Base-by-base conservation (phyloP, 768 basidiomycete species). In the Chlorophyllum brunneum region DNA sequence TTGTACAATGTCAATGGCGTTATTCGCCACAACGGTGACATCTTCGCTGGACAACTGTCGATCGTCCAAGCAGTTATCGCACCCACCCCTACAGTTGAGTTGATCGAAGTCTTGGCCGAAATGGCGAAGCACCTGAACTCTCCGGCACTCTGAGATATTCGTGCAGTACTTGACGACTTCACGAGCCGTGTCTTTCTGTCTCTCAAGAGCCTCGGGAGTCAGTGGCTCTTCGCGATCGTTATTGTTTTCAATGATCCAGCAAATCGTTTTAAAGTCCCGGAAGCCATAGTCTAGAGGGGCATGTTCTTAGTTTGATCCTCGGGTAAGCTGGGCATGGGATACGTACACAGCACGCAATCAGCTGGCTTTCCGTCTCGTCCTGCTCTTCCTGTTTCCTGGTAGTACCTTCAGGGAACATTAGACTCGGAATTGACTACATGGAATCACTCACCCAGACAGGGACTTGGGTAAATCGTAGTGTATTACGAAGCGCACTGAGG, bases 371-470 rank as follows among this genome's bases (percentile, higher is more conserved):
- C 92, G 62, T 99, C 97, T 54, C 97, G 81, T 4, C 97, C 97
- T 15, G 95, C 97, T 51, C 97, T 83, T 5, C 97, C 97, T 0
- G 95, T 98, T 70, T 99, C 97, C 71, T 98, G 93, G 61, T 93
- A 94, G 62, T 90, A 90, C 1, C 88, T 90, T 26, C 8, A 43
- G 51, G 41, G 4, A 51, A 31, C 37, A 60, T 52, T 47, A 54
- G 31, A 50, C 37, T 42, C 16, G 40, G 18, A 45, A n/a, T 13
- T 5, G 22, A n/a, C 9, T 36, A 11, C 2, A 39, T 38, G 16
- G 40, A 15, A 56, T 29, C 7, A 63, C 76, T 52, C 74, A 95
- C 80, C 88, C 90, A 54, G 94, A 92, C 62, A 99, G 66, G 16
- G 86, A 84, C 58, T 83, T 84, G 1, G 95, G 92, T 58, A 97